A percentile compares a stretch with the other conserved stretches of the same genome.
These are phyloP conservation scores for Metrosideros polymorpha DNA, from an alignment of 441 rosid genomes.

Conservation along the genomic window DNA sequence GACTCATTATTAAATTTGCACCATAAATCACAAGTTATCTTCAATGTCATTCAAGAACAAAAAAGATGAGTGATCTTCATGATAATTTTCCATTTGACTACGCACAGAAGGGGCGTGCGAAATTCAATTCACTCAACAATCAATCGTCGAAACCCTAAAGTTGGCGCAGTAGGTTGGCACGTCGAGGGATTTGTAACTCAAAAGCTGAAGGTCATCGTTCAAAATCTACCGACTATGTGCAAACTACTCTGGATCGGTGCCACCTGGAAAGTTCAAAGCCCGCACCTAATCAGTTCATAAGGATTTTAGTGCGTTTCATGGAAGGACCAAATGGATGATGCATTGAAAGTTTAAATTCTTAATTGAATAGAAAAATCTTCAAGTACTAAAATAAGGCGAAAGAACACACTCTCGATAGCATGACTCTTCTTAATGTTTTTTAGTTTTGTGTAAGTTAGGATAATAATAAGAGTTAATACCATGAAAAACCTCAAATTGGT, in stretches of 20 bases:
- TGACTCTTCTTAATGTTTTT: neutral
- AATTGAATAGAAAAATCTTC: neutral
- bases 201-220: neutral
- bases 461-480: no score
- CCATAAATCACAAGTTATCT: neutral
- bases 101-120: neutral
- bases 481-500: no score
- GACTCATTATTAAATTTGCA: neutral
- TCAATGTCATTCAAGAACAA: neutral
- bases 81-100: neutral
- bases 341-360: neutral
- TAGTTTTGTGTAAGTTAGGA: neutral
- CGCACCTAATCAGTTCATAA: neutral
- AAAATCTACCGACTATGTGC: neutral
- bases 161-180: neutral
- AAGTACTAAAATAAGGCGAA: neutral
- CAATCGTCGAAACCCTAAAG: neutral
- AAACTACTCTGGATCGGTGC: neutral
- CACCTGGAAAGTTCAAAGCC: neutral
- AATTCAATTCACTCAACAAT: neutral
- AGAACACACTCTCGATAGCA: neutral
- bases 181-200: neutral
- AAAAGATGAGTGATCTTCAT: neutral
- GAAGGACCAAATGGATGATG: neutral
- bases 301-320: neutral